Base-by-base conservation (phyloP, 2,329 filamentous ascomycete genomes). In the Diplodia corticola region DNA sequence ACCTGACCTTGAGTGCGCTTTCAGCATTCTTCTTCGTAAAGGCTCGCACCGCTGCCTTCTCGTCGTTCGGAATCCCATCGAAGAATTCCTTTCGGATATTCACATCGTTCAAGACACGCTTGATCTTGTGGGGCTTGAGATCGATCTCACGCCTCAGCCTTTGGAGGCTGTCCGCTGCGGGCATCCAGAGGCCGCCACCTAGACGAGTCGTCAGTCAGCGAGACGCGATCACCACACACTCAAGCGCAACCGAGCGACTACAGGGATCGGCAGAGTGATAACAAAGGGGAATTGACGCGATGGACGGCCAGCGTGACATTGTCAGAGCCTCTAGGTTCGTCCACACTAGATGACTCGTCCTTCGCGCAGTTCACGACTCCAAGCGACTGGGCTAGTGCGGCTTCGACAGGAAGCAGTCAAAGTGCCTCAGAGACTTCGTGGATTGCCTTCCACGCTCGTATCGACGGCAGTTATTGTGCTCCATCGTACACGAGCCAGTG, bases 1-100 rank as follows among this genome's bases (percentile, higher is more conserved):
- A 92, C 92, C 87, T 93, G 94, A 87, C 94, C 83, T 96, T 96
- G 60, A 97, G 82, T 15, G 92, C 92, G 68, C 87, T 90, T 67
- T 88, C 86, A 69, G 85, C 80, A 72, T 96, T 97, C 70, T 84
- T 81, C 50, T 73, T 72, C 17, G 81, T 83, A 24, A 97, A 96
- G 0, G 89, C 90, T 69, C 86, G 83, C 5, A 95, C 77, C 20
- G 84, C 88, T 57, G 85, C 85, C 68, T 85, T 83, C 67, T 87
- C 83, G 64, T 86, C 82, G 60, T 83, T 80, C 64, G 81, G 77
- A 22, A 82, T 79, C 4, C 82, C 82, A 1, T 84, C 84, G 55
- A 94, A 84, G 75, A 93, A 93, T 5, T 83, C 83, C 64, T 82
- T 82, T 67, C 87, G 86, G 73, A 95, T 85, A 0, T 76, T 78